Percentiles rank a stretch among this genome's conserved stretches.
Evolutionary conservation across 1,284 basidiomycete species (phyloP).

Genomic region (Phlebopus sp.): DNA sequence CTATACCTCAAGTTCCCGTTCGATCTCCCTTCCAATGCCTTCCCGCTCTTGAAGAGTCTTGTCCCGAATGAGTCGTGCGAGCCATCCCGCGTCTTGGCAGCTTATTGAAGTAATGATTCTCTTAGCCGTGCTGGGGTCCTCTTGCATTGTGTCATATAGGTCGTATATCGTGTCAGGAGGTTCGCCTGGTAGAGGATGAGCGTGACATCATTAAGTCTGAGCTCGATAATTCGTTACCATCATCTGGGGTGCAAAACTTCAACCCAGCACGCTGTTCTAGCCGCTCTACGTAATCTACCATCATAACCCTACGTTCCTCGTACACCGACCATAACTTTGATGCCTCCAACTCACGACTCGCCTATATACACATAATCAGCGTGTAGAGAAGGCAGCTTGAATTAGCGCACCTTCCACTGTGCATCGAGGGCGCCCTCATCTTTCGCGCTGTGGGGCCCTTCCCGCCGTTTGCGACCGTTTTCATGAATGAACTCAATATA

Average conservation of each 20-base stretch:
- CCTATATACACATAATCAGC: conserved; percentile 34
- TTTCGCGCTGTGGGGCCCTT: conserved; percentile 64
- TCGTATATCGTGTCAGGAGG: conserved; percentile 61
- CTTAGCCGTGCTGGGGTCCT: conserved; percentile 47
- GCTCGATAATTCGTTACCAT: conserved; percentile 38
- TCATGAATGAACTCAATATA: conserved; percentile 58
- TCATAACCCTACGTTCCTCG: conserved; percentile 48
- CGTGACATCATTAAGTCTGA: neutral
- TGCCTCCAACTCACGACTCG: conserved; percentile 51
- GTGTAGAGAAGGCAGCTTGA: neutral
- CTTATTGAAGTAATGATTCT: conserved; percentile 42
- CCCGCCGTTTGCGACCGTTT: conserved; percentile 50
- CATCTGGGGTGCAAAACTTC: conserved; percentile 38
- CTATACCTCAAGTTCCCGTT: conserved; percentile 64
- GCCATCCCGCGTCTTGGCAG: conserved; percentile 55
- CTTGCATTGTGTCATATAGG: conserved; percentile 59
- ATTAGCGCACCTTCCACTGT: conserved; percentile 63
- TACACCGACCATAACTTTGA: conserved; percentile 51
- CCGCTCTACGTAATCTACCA: conserved; percentile 53
- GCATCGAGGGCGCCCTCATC: conserved; percentile 66
- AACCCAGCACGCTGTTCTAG: conserved; percentile 52
- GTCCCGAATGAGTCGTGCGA: conserved; percentile 56
- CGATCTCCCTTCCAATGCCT: conserved; percentile 56
- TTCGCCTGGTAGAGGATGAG: conserved; percentile 37
- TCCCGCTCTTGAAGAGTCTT: conserved; percentile 52